phyloP scores from a whole-genome alignment of 495 filamentous ascomycete species.

The Penicillium egyptiacum region DNA sequence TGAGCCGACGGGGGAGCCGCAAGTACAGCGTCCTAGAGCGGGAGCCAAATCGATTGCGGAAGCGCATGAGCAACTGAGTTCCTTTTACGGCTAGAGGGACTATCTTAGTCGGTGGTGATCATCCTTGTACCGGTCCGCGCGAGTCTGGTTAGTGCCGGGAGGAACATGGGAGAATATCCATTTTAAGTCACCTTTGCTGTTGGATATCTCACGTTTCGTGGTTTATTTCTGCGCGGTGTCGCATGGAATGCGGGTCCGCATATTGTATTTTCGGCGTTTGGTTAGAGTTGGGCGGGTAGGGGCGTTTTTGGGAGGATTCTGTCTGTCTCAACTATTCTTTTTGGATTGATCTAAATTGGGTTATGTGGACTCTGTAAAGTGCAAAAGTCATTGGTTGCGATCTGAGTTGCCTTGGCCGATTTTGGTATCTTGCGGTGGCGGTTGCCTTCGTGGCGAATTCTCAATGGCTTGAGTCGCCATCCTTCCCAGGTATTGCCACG shows the following conservation, averaged over 20 bases:
- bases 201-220: background rate
- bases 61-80: constrained; percentile 32
- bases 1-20: constrained; percentile 39
- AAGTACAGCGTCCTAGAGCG: constrained; percentile 45
- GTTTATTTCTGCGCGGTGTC: background rate
- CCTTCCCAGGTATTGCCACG: background rate
- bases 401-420: background rate
- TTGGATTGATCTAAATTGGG: background rate
- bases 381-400: background rate
- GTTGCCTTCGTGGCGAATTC: constrained; percentile 11
- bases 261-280: background rate
- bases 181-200: background rate
- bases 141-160: background rate
- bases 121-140: background rate
- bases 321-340: background rate
- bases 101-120: background rate
- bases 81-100: background rate
- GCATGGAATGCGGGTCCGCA: constrained; percentile 2
- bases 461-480: constrained; percentile 7
- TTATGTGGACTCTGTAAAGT: background rate
- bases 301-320: background rate
- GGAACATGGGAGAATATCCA: background rate
- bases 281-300: background rate
- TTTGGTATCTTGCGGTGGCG: constrained; percentile 7
- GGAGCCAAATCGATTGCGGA: constrained; percentile 46